Evolutionary conservation across 2,329 filamentous ascomycete species (phyloP).

Genomic region (Cytospora piceicola): DNA sequence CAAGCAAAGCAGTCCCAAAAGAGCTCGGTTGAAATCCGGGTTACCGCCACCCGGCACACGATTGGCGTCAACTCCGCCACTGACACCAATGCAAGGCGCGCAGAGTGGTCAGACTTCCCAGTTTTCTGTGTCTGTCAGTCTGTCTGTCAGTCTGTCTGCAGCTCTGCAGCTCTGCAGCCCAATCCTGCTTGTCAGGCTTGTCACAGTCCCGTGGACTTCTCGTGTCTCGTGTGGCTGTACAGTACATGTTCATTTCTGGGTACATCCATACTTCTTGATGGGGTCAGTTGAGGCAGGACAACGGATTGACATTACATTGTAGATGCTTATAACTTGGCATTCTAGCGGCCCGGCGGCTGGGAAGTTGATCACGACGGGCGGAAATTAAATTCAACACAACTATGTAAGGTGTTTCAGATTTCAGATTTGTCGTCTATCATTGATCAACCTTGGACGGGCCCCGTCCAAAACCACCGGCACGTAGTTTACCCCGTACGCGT

Average conservation of each 20-base stretch:
- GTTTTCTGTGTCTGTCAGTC: neutral
- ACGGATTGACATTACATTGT: neutral
- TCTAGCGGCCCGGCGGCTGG: neutral
- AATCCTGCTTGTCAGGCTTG: neutral
- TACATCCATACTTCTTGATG: neutral
- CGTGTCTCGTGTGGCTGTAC: slow-evolving; percentile 13
- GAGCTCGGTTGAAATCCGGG: slow-evolving; percentile 2
- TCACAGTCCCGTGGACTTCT: neutral
- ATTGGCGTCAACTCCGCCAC: slow-evolving; percentile 6
- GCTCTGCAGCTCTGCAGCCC: neutral
- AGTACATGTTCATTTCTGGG: slow-evolving; percentile 11
- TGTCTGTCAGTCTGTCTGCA: no score
- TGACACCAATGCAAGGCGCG: neutral
- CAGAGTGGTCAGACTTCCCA: slow-evolving; percentile 1
- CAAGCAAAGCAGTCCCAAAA: neutral
- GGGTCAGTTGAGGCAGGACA: neutral
- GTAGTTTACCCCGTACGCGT: neutral
- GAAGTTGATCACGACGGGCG: neutral
- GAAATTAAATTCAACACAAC: slow-evolving; percentile 8
- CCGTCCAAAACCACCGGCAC: neutral
- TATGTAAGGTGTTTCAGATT: slow-evolving; percentile 1
- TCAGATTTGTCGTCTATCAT: neutral
- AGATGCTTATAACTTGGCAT: neutral
- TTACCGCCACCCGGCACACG: slow-evolving; percentile 18
- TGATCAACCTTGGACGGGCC: slow-evolving; percentile 1